Conservation (phyloP, 2,329 filamentous ascomycete species). For the Parastagonospora nodorum region DNA sequence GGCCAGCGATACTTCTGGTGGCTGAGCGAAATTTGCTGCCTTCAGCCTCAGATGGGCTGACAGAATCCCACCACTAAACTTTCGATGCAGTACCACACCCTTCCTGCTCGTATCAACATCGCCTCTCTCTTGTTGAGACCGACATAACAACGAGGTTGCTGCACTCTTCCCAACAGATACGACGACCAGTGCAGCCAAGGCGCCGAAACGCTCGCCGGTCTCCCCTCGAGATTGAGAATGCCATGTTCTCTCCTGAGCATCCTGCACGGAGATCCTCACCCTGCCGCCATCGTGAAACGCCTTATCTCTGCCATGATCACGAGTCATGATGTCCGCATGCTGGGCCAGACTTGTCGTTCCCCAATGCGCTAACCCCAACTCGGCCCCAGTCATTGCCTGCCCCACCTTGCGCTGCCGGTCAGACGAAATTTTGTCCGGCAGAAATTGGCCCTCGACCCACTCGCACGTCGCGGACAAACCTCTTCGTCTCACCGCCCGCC, state of each 20-base stretch:
- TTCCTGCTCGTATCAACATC: not conserved
- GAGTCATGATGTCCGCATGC: constrained; percentile 5
- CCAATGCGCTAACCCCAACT: constrained; percentile 23
- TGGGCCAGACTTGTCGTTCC: constrained; percentile 26
- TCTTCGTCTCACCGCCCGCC: constrained; percentile 26
- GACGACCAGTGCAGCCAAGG: not conserved
- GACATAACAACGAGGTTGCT: not conserved
- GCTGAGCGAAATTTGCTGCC: constrained; percentile 24
- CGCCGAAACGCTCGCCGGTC: not conserved
- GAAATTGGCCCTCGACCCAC: constrained; percentile 27
- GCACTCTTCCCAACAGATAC: not conserved
- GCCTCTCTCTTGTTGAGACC: not conserved
- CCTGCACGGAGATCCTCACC: constrained; percentile 1
- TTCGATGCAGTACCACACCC: not conserved
- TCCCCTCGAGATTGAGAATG: not conserved
- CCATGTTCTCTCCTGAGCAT: not conserved
- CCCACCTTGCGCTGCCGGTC: constrained; percentile 30
- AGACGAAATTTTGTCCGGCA: constrained; percentile 32
- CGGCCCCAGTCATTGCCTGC: constrained; percentile 20
- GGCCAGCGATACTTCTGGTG: constrained; percentile 5
- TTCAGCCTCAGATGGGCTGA: constrained; percentile 15
- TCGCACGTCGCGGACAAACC: constrained; percentile 9
- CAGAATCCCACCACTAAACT: not conserved
- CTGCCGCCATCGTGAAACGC: constrained; percentile 25
- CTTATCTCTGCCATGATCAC: constrained; percentile 10